A percentile compares a stretch with the other conserved stretches of the same genome.
phyloP scores from a whole-genome alignment of 768 basidiomycete species.

The Auricularia auricula-judae region DNA sequence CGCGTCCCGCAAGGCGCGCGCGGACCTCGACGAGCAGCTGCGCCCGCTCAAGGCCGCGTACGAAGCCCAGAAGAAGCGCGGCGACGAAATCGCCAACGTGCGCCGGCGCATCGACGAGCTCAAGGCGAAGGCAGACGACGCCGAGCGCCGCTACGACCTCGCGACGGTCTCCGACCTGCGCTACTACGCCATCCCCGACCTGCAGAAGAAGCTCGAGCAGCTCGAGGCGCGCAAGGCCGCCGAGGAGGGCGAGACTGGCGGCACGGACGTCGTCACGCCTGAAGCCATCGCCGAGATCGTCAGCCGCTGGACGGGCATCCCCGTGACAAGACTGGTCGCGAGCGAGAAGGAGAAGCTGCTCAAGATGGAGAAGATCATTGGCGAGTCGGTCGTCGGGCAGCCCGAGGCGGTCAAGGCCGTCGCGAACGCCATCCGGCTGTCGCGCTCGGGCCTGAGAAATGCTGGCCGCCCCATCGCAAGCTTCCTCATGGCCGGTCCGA shows the following conservation, averaged over 20 bases:
- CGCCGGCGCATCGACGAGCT: slow-evolving; percentile 83
- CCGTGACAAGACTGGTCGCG: slow-evolving; percentile 77
- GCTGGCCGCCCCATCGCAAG: slow-evolving; percentile 81
- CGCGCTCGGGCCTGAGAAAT: slow-evolving; percentile 88
- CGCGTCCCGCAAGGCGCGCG: slow-evolving; percentile 62
- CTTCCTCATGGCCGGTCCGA: slow-evolving; percentile 87
- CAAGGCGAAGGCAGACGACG: slow-evolving; percentile 84
- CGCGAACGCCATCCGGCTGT: slow-evolving; percentile 86
- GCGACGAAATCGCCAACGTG: slow-evolving; percentile 67
- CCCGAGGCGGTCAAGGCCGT: slow-evolving; percentile 85
- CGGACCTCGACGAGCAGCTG: slow-evolving; percentile 77
- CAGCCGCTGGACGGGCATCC: slow-evolving; percentile 85
- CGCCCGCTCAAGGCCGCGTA: slow-evolving; percentile 75
- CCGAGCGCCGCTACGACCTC: slow-evolving; percentile 74
- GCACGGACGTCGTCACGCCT: slow-evolving; percentile 63
- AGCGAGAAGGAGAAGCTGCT: slow-evolving; percentile 84
- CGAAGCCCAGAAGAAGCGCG: slow-evolving; percentile 74
- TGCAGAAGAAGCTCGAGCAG: slow-evolving; percentile 37
- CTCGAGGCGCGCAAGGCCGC: slow-evolving; percentile 58
- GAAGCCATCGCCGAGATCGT: slow-evolving; percentile 94
- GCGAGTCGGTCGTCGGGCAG: slow-evolving; percentile 76
- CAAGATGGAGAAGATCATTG: slow-evolving; percentile 75
- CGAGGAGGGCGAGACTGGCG: slow-evolving; percentile 55
- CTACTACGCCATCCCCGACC: slow-evolving; percentile 86
- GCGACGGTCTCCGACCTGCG: slow-evolving; percentile 76